Evolutionary conservation across 73 alveolate species (phyloP).

Genomic region (Loxodes magnus): DNA sequence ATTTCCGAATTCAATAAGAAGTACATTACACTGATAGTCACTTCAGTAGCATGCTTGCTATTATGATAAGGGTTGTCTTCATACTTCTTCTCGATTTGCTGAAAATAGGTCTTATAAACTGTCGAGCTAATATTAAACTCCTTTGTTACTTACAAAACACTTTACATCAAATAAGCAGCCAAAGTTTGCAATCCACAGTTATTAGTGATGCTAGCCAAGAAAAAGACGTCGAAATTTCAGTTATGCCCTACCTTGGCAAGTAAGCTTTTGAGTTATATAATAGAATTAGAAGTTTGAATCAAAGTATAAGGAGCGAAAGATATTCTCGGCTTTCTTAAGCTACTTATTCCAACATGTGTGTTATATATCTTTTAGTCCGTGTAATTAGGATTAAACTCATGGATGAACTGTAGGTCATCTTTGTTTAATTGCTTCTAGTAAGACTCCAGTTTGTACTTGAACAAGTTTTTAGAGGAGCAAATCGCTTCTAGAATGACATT

Average conservation of each 20-base stretch:
- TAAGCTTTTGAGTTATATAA: conserved; percentile 1
- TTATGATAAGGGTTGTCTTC: conserved; percentile 10
- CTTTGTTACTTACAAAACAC: neutral
- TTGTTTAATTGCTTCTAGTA: neutral
- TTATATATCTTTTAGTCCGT: neutral
- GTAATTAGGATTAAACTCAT: neutral
- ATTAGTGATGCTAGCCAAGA: neutral
- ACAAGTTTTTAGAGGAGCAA: too few relatives aligned
- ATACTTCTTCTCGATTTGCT: conserved; percentile 1
- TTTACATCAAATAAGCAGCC: neutral
- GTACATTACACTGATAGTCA: neutral
- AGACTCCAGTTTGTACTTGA: conserved; percentile 2
- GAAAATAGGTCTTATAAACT: neutral
- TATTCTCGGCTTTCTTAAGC: neutral
- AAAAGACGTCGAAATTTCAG: conserved; percentile 10
- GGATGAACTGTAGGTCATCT: neutral
- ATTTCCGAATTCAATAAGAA: neutral
- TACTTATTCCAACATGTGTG: neutral
- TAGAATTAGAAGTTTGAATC: too few relatives aligned
- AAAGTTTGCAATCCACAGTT: neutral
- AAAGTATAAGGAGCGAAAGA: neutral
- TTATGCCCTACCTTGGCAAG: conserved; percentile 13
- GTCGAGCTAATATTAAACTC: neutral
- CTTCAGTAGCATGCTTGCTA: conserved; percentile 8
- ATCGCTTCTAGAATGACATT: too few relatives aligned